Base-by-base conservation (phyloP, 352 stramenopile genomes). In the Pythium utonaiense region DNA sequence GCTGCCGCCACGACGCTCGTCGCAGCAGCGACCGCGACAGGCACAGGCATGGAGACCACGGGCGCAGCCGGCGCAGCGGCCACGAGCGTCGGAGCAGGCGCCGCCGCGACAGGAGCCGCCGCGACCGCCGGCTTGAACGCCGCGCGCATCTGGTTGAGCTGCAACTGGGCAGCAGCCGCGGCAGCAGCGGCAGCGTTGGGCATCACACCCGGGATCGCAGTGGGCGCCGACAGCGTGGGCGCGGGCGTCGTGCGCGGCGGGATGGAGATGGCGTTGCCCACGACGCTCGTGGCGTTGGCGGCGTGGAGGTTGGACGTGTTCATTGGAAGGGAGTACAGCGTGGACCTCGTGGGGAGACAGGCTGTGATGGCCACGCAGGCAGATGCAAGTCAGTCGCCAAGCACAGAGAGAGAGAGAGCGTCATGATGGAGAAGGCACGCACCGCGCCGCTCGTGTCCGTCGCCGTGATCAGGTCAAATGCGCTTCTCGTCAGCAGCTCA, bases 201-300 rank as follows among this genome's bases (percentile, higher is more conserved):
- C 55, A 62, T 50, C 24, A 36, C 58, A 10, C 60, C 71, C 7
- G 54, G 53, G 30, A 64, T 63, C 3, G 57, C 57, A 36, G 57
- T 8, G 42, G 64, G n/a, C 30, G 60, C 48, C 9, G 60, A 51
- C 7, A 64, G 42, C 3, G 57, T 53, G 16, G 73, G 52, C 3
- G 45, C 62, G 19, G 69, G 49, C 2, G 55, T 68, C 25, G 70
- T 50, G 56, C 83, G 80, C 31, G 73, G 67, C 8, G 83, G 83
- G 52, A 91, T 91, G 14, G 78, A 64, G 57, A 92, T 89, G 21
- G 81, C 80, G 61, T 89, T 91, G 50, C 83, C 83, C 47, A 93
- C 79, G 48, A 91, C 73, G 59, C 77, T 89, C 42, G 80, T 89
- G 40, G 83, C 83, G 72, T 92, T 92, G 51, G 83, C 83, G 27